These are phyloP conservation scores for Pseudogymnoascus sp. DNA, from an alignment of 2,329 filamentous ascomycete genomes.

Conservation along the genomic window DNA sequence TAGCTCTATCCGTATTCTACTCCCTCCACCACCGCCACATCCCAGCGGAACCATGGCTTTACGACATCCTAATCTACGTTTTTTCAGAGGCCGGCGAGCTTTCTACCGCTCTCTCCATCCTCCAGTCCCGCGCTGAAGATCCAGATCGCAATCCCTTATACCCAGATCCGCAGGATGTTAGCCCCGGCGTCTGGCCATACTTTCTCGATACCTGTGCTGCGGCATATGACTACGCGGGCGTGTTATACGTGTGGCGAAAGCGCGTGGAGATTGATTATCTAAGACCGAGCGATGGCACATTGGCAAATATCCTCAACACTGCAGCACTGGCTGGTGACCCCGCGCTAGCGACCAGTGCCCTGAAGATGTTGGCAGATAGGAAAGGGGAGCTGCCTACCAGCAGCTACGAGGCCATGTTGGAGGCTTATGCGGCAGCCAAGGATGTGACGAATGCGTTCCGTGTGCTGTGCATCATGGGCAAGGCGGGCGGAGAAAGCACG, in stretches of 20 bases:
- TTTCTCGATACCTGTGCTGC: conserved; percentile 65
- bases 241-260: conserved; percentile 62
- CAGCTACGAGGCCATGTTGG: conserved; percentile 74
- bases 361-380: conserved; percentile 54
- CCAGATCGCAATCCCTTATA: conserved; percentile 32
- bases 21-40: conserved; percentile 51
- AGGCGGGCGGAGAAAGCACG: conserved; percentile 42
- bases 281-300: conserved; percentile 55
- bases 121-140: conserved; percentile 46
- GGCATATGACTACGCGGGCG: conserved; percentile 50
- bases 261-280: conserved; percentile 51
- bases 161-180: conserved; percentile 35
- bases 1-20: conserved; percentile 64
- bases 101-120: conserved; percentile 65
- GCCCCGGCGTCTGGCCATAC: conserved; percentile 55
- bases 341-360: conserved; percentile 59
- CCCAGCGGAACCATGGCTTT: conserved; percentile 61
- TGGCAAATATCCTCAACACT: conserved; percentile 61
- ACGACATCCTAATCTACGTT: conserved; percentile 66
- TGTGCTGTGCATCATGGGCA: conserved; percentile 64
- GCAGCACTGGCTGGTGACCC: conserved; percentile 62
- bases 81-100: conserved; percentile 65
- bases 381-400: conserved; percentile 49
- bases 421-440: conserved; percentile 53
- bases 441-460: conserved; percentile 60